These are phyloP conservation scores for Circinella umbellata DNA, from an alignment of 371 early-diverging fungal species.

Conservation along the genomic window DNA sequence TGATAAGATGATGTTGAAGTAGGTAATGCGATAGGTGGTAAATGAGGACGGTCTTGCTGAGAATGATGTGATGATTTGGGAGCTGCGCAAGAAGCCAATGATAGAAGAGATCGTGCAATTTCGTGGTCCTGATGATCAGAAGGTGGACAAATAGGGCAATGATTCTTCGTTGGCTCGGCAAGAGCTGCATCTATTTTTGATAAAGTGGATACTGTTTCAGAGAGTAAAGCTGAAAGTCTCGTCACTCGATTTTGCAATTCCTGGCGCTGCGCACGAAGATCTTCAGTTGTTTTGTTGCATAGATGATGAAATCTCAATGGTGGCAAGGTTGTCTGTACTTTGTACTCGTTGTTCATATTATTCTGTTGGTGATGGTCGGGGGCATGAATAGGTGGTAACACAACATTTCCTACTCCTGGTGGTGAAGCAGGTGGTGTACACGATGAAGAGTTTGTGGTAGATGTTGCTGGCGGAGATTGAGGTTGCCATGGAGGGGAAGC, in stretches of 20 bases:
- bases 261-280: slow-evolving; percentile 51
- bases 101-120: slow-evolving; percentile 29
- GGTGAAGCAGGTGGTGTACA: slow-evolving; percentile 8
- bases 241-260: slow-evolving; percentile 60
- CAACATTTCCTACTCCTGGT: slow-evolving; percentile 5
- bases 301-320: slow-evolving; percentile 11
- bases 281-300: slow-evolving; percentile 5
- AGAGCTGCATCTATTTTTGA: slow-evolving; percentile 57
- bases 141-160: slow-evolving; percentile 19
- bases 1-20: slow-evolving; percentile 4
- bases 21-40: slow-evolving; percentile 17
- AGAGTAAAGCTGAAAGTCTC: slow-evolving; percentile 54
- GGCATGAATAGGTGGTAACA: slow-evolving; percentile 22
- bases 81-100: slow-evolving; percentile 25
- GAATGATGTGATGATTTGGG: slow-evolving; percentile 12
- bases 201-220: slow-evolving; percentile 56
- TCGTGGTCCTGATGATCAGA: slow-evolving; percentile 25
- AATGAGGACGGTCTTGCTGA: slow-evolving; percentile 15
- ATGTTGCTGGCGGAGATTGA: slow-evolving; percentile 15
- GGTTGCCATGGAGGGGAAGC: slow-evolving; percentile 17
- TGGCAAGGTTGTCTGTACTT: slow-evolving; percentile 13
- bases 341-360: slow-evolving; percentile 1
- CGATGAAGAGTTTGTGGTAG: slow-evolving; percentile 10
- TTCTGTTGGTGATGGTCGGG: not conserved
- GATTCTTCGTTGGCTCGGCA: slow-evolving; percentile 20